phyloP scores from a whole-genome alignment of 73 alveolate genomes.

The Paramecium octaurelia region DNA sequence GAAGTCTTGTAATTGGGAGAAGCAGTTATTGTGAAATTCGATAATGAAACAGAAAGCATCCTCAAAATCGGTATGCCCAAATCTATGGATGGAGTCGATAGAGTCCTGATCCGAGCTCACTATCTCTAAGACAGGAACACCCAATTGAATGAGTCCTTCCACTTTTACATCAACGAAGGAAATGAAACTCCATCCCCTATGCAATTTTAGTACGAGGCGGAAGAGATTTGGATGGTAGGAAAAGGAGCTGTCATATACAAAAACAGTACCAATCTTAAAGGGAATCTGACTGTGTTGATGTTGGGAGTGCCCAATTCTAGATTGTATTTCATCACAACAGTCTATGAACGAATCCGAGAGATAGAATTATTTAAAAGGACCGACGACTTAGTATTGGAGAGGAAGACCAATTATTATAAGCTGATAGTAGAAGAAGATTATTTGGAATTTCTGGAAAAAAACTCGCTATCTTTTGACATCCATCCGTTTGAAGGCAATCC shows the following conservation, averaged over 20 bases:
- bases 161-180: slow-evolving; percentile 31
- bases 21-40: background rate
- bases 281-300: background rate
- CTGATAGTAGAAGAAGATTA: background rate
- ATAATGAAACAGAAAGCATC: background rate
- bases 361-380: background rate
- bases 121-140: background rate
- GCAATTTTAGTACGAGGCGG: background rate
- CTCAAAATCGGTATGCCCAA: background rate
- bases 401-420: background rate
- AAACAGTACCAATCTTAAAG: background rate
- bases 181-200: slow-evolving; percentile 16
- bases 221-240: slow-evolving; percentile 38
- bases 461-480: background rate
- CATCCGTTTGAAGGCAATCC: slow-evolving; percentile 47
- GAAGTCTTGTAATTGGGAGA: background rate
- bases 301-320: background rate
- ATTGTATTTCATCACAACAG: background rate
- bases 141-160: background rate
- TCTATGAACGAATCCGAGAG: background rate
- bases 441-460: background rate
- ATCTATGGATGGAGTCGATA: background rate
- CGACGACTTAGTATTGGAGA: background rate
- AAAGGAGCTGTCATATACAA: slow-evolving; percentile 8
- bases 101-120: slow-evolving; percentile 11